Evolutionary conservation across 2,329 filamentous ascomycete species (phyloP), one percentile per base, ranked within the genome.

Genomic region (Keithomyces neogunnii): DNA sequence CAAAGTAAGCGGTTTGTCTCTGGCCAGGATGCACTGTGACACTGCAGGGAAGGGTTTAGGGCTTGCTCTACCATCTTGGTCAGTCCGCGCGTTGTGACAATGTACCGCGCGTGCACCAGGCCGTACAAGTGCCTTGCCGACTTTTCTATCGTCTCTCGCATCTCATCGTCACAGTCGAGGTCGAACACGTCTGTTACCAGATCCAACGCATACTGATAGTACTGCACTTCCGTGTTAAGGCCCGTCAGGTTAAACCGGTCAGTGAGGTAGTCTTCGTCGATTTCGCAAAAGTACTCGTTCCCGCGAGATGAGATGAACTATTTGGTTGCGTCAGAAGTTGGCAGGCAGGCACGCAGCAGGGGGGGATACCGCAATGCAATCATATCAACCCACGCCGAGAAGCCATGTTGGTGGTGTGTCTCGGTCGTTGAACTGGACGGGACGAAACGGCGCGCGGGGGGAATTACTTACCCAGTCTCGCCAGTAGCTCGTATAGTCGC

Each of bases 211-310:
- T 99, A 96, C 71, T 99, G 93, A 65, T 99, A 99, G 75, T 97
- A 96, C 65, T 96, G 89, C 11, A 99, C 93, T 68, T 99, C 93
- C 36, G 89, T 92, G 72, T 97, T 96, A 48, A 99, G 81, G 38
- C 93, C 93, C 0, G 93, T 99, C 55, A 99, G 77, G 72, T 99
- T 99, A 80, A 99, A 99, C 48, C 93, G 85, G 69, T 99, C 93
- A 48, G 91, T 97, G 45, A 99, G 80, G 70, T 99, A 99, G 63
- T 99, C 93, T 69, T 99, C 93, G 70, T 99, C 93, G 63, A 99
- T 97, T 68, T 99, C 93, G 80, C 93, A 99, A 65, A 97, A 99
- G 73, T 99, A 99, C 69, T 99, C 93, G 72, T 99, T 97, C 58
- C 93, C 93, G 51, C 93, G 83, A 5, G 91, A 96, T 4, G 92